Conservation (phyloP, 164 flowering plant genomes). For the Tetracentron sinense region DNA sequence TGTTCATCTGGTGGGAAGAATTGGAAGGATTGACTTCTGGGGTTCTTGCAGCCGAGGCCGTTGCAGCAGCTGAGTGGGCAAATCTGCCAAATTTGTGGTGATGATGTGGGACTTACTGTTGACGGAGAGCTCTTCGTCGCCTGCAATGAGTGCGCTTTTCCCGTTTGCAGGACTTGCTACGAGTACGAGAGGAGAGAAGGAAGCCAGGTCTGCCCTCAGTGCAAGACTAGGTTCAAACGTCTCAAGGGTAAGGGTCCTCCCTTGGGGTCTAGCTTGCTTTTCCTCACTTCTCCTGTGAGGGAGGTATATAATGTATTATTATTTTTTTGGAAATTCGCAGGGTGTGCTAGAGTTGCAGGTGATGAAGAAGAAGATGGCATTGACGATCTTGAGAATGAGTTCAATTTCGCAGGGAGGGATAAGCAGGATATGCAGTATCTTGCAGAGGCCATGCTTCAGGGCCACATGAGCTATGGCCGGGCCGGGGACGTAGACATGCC, state of each 20-base stretch:
- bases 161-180: slow-evolving; percentile 54
- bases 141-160: slow-evolving; percentile 62
- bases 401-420: slow-evolving; percentile 32
- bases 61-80: slow-evolving; percentile 37
- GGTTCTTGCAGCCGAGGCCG: slow-evolving; percentile 32
- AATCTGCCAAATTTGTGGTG: slow-evolving; percentile 58
- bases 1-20: too few species aligned
- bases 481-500: slow-evolving; percentile 15
- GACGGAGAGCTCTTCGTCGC: slow-evolving; percentile 59
- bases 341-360: slow-evolving; percentile 59
- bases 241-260: slow-evolving; percentile 40
- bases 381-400: slow-evolving; percentile 60
- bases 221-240: slow-evolving; percentile 59
- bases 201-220: slow-evolving; percentile 53
- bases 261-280: too few species aligned
- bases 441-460: slow-evolving; percentile 20
- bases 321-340: slow-evolving; percentile 23
- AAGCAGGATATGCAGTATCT: slow-evolving; percentile 32
- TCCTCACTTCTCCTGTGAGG: not conserved
- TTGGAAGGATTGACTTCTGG: slow-evolving; percentile 2
- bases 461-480: slow-evolving; percentile 16
- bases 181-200: slow-evolving; percentile 62
- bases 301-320: not conserved
- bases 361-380: slow-evolving; percentile 62
- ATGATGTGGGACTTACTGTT: slow-evolving; percentile 43